These are phyloP conservation scores for Galerina marginata DNA, from an alignment of 768 basidiomycete genomes.

Conservation along the genomic window DNA sequence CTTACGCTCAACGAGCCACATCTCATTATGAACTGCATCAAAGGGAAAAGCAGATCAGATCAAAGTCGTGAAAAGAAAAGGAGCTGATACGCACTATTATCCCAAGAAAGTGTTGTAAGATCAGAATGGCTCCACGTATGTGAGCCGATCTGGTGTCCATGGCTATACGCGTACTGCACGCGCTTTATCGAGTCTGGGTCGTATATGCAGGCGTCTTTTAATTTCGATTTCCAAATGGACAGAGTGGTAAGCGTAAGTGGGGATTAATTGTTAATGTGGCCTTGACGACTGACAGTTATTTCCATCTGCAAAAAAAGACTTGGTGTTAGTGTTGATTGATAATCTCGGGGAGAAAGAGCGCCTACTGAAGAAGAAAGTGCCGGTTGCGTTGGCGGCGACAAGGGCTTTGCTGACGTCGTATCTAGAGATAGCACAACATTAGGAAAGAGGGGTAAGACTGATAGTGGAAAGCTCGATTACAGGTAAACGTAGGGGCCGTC, in stretches of 20 bases:
- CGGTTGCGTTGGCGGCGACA: slow-evolving; percentile 38
- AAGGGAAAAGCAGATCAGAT: not conserved
- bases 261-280: not conserved
- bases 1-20: slow-evolving; percentile 51
- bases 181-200: slow-evolving; percentile 34
- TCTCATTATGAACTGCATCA: slow-evolving; percentile 46
- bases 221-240: no score
- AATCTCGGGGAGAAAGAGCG: slow-evolving; percentile 2
- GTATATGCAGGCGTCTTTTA: slow-evolving; percentile 46
- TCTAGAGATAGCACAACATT: slow-evolving; percentile 17
- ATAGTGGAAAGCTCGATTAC: slow-evolving; percentile 19
- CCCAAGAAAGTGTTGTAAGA: slow-evolving; percentile 43
- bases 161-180: slow-evolving; percentile 41
- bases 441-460: not conserved
- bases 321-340: not conserved
- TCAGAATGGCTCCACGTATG: slow-evolving; percentile 53
- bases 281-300: slow-evolving; percentile 39
- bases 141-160: slow-evolving; percentile 49
- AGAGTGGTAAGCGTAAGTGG: not conserved
- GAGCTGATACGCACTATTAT: slow-evolving; percentile 38
- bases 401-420: slow-evolving; percentile 43
- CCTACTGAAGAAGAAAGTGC: slow-evolving; percentile 54
- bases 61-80: not conserved
- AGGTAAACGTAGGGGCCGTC: slow-evolving; percentile 49
- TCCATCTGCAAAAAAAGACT: slow-evolving; percentile 32